These are phyloP conservation scores for Colletotrichum brevisporum DNA, from an alignment of 2,329 filamentous ascomycete species.

Conservation along the genomic window DNA sequence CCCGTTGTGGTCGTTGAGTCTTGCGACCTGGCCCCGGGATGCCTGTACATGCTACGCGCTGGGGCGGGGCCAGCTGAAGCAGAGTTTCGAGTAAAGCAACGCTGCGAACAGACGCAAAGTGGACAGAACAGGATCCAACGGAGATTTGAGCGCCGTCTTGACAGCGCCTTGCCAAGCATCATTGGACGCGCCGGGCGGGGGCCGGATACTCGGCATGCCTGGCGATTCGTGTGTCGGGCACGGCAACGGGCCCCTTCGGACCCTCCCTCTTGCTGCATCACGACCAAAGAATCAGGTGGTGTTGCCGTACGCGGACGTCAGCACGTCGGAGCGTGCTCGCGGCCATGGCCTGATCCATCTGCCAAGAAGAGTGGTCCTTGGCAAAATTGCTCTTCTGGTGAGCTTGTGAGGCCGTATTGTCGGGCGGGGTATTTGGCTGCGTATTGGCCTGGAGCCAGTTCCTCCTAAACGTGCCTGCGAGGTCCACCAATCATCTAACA, in stretches of 20 bases:
- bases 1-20: constrained; percentile 1
- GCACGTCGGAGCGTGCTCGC: not conserved
- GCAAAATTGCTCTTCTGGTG: not conserved
- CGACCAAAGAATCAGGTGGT: not conserved
- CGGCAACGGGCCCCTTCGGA: not conserved
- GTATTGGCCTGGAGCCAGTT: constrained; percentile 15
- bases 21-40: not conserved
- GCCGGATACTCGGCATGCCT: constrained; percentile 23
- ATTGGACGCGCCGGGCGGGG: constrained; percentile 23
- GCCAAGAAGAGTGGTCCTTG: constrained; percentile 3
- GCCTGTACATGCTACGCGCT: constrained; percentile 22
- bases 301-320: not conserved
- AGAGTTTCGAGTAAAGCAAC: constrained; percentile 11
- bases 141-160: constrained; percentile 15
- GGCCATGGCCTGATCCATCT: constrained; percentile 21
- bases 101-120: not conserved
- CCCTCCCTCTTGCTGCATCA: not conserved
- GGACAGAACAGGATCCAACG: not conserved
- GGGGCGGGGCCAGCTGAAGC: constrained; percentile 3
- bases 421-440: constrained; percentile 10
- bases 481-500: constrained; percentile 38
- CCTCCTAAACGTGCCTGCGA: not conserved
- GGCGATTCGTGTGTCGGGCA: constrained; percentile 4
- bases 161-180: constrained; percentile 16
- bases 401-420: not conserved